Conservation (phyloP, 495 filamentous ascomycete genomes). For the Xylaria acuta region DNA sequence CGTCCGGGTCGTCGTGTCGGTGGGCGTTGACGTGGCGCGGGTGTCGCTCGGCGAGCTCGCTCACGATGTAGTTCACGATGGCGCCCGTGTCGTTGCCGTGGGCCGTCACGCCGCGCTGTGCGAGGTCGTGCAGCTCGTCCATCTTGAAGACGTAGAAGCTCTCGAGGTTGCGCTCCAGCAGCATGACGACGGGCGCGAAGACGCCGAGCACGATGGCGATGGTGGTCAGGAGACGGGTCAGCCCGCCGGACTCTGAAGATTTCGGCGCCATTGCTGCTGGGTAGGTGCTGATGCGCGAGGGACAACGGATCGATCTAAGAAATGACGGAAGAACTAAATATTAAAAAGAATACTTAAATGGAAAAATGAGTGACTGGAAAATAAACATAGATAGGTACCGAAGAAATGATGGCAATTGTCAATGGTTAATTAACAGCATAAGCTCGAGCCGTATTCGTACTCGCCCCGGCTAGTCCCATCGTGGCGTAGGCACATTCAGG, state of each 20-base stretch:
- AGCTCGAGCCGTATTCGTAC: slow-evolving; percentile 19
- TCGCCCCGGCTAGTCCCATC: not conserved
- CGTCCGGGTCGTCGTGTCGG: slow-evolving; percentile 46
- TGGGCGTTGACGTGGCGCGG: slow-evolving; percentile 61
- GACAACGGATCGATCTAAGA: not conserved
- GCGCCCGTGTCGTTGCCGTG: slow-evolving; percentile 75
- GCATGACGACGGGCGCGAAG: slow-evolving; percentile 64
- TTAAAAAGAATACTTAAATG: not conserved
- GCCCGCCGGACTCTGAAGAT: slow-evolving; percentile 31
- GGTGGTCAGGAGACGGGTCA: slow-evolving; percentile 55
- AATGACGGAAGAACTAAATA: not conserved
- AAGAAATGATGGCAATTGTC: slow-evolving; percentile 4
- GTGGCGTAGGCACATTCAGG: not conserved
- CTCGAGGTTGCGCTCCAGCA: slow-evolving; percentile 71
- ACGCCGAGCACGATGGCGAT: slow-evolving; percentile 66
- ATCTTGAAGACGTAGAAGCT: slow-evolving; percentile 79
- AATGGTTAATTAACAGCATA: not conserved
- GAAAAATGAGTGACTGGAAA: not conserved
- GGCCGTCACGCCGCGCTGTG: slow-evolving; percentile 65
- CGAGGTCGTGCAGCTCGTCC: slow-evolving; percentile 70
- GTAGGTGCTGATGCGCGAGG: not conserved
- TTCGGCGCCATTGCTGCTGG: slow-evolving; percentile 16
- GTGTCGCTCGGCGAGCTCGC: slow-evolving; percentile 55
- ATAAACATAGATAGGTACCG: not conserved
- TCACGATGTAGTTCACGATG: slow-evolving; percentile 70